phyloP scores from a whole-genome alignment of 305 asterid species.

The Fraxinus angustifolia region DNA sequence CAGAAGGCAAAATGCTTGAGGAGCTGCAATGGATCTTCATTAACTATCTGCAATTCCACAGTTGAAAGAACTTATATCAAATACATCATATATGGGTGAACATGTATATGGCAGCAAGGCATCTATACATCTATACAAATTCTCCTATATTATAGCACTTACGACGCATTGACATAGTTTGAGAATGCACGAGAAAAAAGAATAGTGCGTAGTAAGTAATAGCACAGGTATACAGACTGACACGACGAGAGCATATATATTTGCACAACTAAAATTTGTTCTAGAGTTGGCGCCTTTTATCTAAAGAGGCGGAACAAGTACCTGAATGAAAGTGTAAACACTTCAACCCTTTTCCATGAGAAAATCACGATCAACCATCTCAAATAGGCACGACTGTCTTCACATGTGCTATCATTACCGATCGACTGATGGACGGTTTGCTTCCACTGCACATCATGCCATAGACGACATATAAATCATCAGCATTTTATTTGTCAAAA shows the following conservation, averaged over 20 bases:
- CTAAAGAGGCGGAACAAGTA: constrained; percentile 20
- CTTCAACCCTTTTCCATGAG: constrained; percentile 44
- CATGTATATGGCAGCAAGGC: neutral
- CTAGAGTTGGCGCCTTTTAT: neutral
- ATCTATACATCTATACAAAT: neutral
- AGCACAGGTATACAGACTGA: neutral
- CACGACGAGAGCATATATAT: neutral
- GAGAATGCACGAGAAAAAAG: neutral
- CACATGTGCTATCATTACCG: constrained; percentile 24
- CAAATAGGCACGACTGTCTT: constrained; percentile 32
- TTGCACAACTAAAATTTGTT: neutral
- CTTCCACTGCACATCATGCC: constrained; percentile 34
- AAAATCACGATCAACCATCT: constrained; percentile 32
- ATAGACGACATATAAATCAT: constrained; percentile 45
- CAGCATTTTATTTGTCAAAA: constrained; percentile 24
- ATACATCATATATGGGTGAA: neutral
- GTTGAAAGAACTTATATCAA: neutral
- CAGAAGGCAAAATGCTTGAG: constrained; percentile 26
- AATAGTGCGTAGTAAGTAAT: neutral
- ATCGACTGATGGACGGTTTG: constrained; percentile 28
- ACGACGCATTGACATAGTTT: neutral
- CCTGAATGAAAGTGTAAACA: constrained; percentile 46
- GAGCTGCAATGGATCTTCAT: constrained; percentile 49
- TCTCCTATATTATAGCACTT: neutral
- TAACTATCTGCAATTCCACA: constrained; percentile 36